Evolutionary conservation across 495 filamentous ascomycete genomes (phyloP).

Genomic region (Rhizodiscina lignyota): DNA sequence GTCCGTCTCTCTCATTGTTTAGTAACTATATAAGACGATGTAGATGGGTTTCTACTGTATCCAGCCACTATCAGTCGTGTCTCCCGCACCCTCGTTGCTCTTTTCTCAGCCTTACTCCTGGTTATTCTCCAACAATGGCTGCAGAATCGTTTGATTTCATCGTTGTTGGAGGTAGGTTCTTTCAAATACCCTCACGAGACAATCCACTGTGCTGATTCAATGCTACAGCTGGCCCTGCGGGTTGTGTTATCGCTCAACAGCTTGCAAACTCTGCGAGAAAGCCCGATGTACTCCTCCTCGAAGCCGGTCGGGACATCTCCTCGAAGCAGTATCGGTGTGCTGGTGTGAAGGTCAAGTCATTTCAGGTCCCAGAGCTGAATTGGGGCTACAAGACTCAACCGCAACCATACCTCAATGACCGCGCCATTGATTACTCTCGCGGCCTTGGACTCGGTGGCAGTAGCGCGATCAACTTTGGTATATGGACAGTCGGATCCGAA

Average conservation of each 20-base stretch:
- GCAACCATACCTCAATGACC: constrained; percentile 32
- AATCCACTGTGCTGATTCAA: no score
- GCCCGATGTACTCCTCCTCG: constrained; percentile 38
- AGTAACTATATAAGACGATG: no score
- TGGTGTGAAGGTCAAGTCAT: no score
- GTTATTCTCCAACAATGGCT: no score
- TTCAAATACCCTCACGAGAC: no score
- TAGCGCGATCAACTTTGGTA: constrained; percentile 47
- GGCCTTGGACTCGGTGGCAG: constrained; percentile 44
- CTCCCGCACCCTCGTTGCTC: no score
- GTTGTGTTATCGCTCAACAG: constrained; percentile 28
- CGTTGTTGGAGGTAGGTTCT: not conserved
- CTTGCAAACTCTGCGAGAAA: constrained; percentile 28
- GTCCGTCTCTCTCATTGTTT: no score
- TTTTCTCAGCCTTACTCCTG: no score
- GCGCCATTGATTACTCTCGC: constrained; percentile 35
- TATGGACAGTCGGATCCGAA: constrained; percentile 36
- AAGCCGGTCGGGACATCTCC: constrained; percentile 35
- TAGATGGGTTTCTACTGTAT: no score
- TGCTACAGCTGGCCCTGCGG: constrained; percentile 45
- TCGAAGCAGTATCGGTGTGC: constrained; percentile 27
- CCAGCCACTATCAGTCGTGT: no score
- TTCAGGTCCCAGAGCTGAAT: constrained; percentile 32
- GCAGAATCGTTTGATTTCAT: no score
- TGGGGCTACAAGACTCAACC: constrained; percentile 44